Evolutionary conservation across 164 flowering plant species (phyloP).

Genomic region (Aristolochia californica): DNA sequence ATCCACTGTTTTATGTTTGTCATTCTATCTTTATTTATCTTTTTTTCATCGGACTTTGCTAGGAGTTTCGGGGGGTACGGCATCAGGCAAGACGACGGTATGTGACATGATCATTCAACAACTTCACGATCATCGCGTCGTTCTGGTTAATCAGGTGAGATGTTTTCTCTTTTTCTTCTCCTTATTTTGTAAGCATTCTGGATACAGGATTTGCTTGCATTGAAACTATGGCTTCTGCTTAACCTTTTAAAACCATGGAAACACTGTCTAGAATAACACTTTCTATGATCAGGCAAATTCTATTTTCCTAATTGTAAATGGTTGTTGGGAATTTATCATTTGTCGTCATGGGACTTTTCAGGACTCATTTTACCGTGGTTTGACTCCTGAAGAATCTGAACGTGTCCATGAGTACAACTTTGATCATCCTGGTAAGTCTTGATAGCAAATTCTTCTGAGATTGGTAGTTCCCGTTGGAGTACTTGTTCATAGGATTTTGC

Average conservation of each 20-base stretch:
- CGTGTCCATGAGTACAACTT: slow-evolving; percentile 50
- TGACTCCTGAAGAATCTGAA: slow-evolving; percentile 45
- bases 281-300: neutral
- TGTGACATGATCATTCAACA: slow-evolving; percentile 98
- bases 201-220: too few species aligned
- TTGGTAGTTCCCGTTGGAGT: too few species aligned
- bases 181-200: neutral
- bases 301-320: neutral
- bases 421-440: slow-evolving; percentile 47
- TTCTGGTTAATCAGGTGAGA: slow-evolving; percentile 81
- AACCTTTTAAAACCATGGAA: too few species aligned
- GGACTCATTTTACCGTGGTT: slow-evolving; percentile 58
- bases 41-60: neutral
- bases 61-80: slow-evolving; percentile 99
- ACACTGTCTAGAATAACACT: too few species aligned
- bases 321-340: neutral
- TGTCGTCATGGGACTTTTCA: slow-evolving; percentile 8
- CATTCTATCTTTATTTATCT: too few species aligned
- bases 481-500: too few species aligned
- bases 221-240: too few species aligned
- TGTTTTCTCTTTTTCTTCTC: neutral
- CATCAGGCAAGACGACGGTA: slow-evolving; percentile 95
- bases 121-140: slow-evolving; percentile 96
- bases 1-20: neutral
- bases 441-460: neutral